Percentiles rank a stretch among this genome's conserved stretches.
These are phyloP conservation scores for Colletotrichum sidae DNA, from an alignment of 2,329 filamentous ascomycete species.

Conservation along the genomic window DNA sequence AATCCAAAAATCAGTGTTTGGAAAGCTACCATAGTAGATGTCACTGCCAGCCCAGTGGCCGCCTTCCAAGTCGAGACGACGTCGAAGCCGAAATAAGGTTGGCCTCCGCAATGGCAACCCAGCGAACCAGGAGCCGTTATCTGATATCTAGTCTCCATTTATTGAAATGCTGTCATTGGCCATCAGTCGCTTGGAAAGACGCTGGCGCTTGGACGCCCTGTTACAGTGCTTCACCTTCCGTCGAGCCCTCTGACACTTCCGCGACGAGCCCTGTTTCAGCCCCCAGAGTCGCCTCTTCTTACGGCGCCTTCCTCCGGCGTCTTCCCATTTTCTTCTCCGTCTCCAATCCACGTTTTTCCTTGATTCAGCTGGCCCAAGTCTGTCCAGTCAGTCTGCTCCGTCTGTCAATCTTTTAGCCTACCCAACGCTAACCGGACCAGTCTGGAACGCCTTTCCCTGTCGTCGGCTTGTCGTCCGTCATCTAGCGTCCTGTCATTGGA, in stretches of 20 bases:
- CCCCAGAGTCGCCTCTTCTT: background rate
- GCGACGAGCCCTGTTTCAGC: conserved; percentile 49
- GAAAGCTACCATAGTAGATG: no score
- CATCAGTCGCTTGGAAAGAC: background rate
- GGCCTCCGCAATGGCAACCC: conserved; percentile 20
- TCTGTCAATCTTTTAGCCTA: background rate
- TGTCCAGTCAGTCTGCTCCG: conserved; percentile 7
- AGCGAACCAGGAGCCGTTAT: background rate
- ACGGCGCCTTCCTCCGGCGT: background rate
- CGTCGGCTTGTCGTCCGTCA: conserved; percentile 18
- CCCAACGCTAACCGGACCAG: no score
- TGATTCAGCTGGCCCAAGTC: conserved; percentile 1
- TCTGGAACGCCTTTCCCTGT: background rate
- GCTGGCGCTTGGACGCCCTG: conserved; percentile 32
- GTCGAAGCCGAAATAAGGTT: conserved; percentile 52
- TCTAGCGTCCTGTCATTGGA: conserved; percentile 12
- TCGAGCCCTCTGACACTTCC: conserved; percentile 45
- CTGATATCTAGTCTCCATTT: conserved; percentile 40
- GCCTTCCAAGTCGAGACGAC: conserved; percentile 40
- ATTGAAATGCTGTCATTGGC: background rate
- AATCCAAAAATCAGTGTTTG: no score
- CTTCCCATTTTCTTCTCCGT: conserved; percentile 1
- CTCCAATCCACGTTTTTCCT: conserved; percentile 1
- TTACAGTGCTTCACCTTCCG: conserved; percentile 43
- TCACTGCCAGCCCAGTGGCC: no score